Conservation (phyloP, 2,329 filamentous ascomycete genomes). For the Xylariaceae sp. region DNA sequence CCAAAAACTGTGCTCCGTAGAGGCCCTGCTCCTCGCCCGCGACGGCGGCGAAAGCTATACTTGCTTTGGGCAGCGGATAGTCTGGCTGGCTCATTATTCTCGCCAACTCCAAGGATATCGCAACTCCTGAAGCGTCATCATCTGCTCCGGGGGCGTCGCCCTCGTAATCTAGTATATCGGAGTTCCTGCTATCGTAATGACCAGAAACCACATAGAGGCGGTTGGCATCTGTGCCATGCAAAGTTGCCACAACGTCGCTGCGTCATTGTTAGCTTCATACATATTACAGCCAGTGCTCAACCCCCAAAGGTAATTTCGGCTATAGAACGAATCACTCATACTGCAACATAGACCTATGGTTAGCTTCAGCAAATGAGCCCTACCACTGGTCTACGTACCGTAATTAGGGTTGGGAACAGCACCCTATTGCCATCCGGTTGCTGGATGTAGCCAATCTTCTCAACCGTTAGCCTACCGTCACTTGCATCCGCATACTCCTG, state of each 20-base stretch:
- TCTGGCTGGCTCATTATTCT: conserved; percentile 47
- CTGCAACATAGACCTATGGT: no score
- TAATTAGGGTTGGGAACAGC: conserved; percentile 49
- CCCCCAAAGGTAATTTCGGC: no score
- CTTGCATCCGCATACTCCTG: conserved; percentile 44
- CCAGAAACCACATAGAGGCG: conserved; percentile 54
- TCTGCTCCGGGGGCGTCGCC: conserved; percentile 55
- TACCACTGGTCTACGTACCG: conserved; percentile 8
- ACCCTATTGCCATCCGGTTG: conserved; percentile 42
- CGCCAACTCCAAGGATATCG: conserved; percentile 54
- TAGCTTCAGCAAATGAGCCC: no score
- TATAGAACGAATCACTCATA: no score
- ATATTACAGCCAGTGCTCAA: no score
- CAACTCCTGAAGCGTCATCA: conserved; percentile 56
- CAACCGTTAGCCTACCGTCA: conserved; percentile 50
- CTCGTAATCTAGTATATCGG: conserved; percentile 49
- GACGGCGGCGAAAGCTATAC: conserved; percentile 55
- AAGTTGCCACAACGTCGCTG: conserved; percentile 48
- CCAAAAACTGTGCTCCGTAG: conserved; percentile 50
- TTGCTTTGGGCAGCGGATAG: conserved; percentile 42
- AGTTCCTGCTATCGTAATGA: conserved; percentile 53
- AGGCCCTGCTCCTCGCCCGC: conserved; percentile 58
- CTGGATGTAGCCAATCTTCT: conserved; percentile 51
- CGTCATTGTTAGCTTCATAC: no score
- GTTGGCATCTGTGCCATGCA: conserved; percentile 45